phyloP scores from a whole-genome alignment of 805 yeast genomes.

The Ogataea pini region DNA sequence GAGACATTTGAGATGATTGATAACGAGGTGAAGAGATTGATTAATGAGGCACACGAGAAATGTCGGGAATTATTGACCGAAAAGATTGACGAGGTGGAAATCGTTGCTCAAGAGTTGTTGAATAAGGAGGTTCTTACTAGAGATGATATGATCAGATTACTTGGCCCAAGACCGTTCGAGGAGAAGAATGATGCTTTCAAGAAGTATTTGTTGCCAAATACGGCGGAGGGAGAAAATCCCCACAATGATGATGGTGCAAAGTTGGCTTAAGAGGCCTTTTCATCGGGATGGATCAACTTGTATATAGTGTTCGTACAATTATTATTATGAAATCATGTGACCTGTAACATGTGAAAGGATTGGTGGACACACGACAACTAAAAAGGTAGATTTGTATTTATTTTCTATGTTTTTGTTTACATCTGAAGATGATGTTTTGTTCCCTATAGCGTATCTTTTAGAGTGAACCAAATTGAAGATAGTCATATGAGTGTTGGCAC shows the following conservation, averaged over 20 bases:
- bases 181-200: conserved; percentile 91
- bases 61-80: conserved; percentile 71
- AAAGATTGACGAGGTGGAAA: conserved; percentile 72
- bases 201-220: conserved; percentile 48
- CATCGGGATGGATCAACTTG: too few species aligned
- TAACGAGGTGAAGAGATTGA: conserved; percentile 75
- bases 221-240: conserved; percentile 21
- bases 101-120: conserved; percentile 85
- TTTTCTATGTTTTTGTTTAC: not conserved
- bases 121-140: conserved; percentile 88
- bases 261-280: conserved; percentile 20
- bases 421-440: not conserved
- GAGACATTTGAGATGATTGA: conserved; percentile 82
- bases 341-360: not conserved
- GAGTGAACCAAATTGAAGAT: too few species aligned
- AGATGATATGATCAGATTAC: conserved; percentile 85
- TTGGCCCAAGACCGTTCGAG: conserved; percentile 91
- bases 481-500: not conserved
- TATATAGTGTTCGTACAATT: not conserved
- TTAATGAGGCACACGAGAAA: conserved; percentile 68
- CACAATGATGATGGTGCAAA: conserved; percentile 25
- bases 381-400: too few species aligned
- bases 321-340: not conserved
- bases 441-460: not conserved
- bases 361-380: not conserved